Base-by-base conservation (phyloP, 2,329 filamentous ascomycete genomes). In the Aspergillus flavus region DNA sequence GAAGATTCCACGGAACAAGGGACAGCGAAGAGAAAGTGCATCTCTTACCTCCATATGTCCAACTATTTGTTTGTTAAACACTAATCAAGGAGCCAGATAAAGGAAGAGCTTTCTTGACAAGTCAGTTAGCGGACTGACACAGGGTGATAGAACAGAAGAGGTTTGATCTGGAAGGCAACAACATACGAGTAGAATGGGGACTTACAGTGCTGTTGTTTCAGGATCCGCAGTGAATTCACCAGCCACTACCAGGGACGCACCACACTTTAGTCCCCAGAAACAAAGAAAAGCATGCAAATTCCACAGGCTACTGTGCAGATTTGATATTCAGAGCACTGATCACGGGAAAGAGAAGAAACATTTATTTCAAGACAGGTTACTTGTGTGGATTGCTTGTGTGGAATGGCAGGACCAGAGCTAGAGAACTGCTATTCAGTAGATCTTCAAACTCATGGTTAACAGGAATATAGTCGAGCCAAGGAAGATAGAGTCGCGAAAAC, bases 401-500 rank as follows among this genome's bases (percentile, higher is more conserved):
- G 48, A n/a, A 52, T 58, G 52, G 61, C 48, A 54, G 41, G 48
- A 64, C 59, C 55, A 61, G 60, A 59, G 55, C n/a, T 23, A 48
- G 36, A 56, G 52, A 26, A 32, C 11, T 39, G 52, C 26, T 48
- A 52, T 46, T 65, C 63, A 65, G n/a, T 41, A 61, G 41, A 19
- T 26, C 43, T 30, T 56, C 43, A 41, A 32, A 32, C 41, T 52
- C 61, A 63, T 65, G 55, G 41, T 46, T 58, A 50, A 50, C 21
- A 36, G 46, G 14, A 26, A 23, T 19, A 63, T 57, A 7, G 32
- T 39, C 39, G 50, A 57, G 34, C 23, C 28, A 32, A 56, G 16
- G 21, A 6, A 53, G 39, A 19, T 21, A 21, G 14, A 57, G 46
- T 28, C 54, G 57, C 48, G 57, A 14, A 32, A 19, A 43, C n/a